phyloP scores from a whole-genome alignment of 1,284 basidiomycete genomes.

The Ganoderma lingzhi region DNA sequence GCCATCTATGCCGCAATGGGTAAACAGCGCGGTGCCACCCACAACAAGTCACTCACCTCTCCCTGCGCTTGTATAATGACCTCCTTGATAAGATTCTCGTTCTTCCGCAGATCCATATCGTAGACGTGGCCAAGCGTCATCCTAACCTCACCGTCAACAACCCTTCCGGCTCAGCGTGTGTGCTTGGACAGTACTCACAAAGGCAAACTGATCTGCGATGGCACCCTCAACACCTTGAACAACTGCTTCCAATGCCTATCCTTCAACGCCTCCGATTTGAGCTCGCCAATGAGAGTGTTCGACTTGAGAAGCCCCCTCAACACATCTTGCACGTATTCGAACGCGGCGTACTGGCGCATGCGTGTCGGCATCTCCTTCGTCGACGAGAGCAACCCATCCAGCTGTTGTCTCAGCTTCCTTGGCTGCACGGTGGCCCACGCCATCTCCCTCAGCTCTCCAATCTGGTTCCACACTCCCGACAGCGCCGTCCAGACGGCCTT shows the following conservation, averaged over 20 bases:
- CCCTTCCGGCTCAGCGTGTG: background rate
- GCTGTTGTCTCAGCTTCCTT: conserved; percentile 92
- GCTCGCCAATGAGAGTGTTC: conserved; percentile 88
- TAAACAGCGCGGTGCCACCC: background rate
- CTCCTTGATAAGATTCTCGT: conserved; percentile 92
- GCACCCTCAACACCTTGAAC: conserved; percentile 88
- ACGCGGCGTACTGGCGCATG: conserved; percentile 99
- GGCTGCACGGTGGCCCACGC: conserved; percentile 95
- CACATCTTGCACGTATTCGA: conserved; percentile 96
- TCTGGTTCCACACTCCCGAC: conserved; percentile 96
- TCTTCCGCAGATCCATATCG: conserved; percentile 94
- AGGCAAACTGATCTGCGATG: conserved; percentile 69
- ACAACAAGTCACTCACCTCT: conserved; percentile 63
- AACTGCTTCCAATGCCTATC: conserved; percentile 99
- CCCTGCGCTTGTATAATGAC: conserved; percentile 98
- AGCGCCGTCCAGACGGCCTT: conserved; percentile 99
- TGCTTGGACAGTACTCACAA: conserved; percentile 57
- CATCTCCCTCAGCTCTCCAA: conserved; percentile 88
- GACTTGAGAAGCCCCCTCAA: conserved; percentile 89
- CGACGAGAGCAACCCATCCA: conserved; percentile 88
- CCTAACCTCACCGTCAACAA: conserved; percentile 46
- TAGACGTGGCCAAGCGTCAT: conserved; percentile 98
- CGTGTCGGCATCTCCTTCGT: conserved; percentile 99
- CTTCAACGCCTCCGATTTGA: conserved; percentile 97
- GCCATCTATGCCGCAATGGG: conserved; percentile 73